A percentile compares a stretch with the other conserved stretches of the same genome.
phyloP scores from a whole-genome alignment of 2,329 filamentous ascomycete genomes.

The Didymella arachidicola region DNA sequence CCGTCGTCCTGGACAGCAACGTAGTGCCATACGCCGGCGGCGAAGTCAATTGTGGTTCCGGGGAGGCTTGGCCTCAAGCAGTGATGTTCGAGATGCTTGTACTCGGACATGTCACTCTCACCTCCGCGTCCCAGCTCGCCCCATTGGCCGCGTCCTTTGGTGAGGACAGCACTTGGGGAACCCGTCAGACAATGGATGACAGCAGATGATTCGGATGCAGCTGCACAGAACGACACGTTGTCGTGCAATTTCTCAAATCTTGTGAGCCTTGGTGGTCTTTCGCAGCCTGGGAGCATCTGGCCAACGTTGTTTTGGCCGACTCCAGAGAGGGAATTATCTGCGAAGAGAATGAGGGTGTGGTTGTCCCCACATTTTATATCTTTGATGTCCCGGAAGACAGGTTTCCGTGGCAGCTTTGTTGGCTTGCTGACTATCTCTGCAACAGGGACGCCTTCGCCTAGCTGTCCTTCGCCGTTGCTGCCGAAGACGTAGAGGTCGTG shows the following conservation, averaged over 20 bases:
- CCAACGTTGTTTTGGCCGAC: conserved; percentile 67
- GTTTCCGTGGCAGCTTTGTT: conserved; percentile 15
- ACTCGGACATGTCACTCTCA: not conserved
- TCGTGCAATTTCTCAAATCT: not conserved
- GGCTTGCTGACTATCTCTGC: conserved; percentile 50
- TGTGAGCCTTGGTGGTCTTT: not conserved
- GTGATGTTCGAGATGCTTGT: not conserved
- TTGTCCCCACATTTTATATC: conserved; percentile 76
- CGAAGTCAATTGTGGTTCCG: conserved; percentile 64
- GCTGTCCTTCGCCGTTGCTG: conserved; percentile 62
- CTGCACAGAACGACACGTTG: conserved; percentile 25
- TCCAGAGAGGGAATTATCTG: conserved; percentile 67
- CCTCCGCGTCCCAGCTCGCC: conserved; percentile 35
- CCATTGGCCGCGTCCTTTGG: conserved; percentile 34
- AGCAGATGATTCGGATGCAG: conserved; percentile 41
- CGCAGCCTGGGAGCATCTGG: conserved; percentile 32
- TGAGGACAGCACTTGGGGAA: conserved; percentile 13
- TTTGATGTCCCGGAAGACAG: conserved; percentile 18
- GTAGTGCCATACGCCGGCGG: conserved; percentile 80
- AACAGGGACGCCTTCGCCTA: conserved; percentile 54
- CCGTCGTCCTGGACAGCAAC: conserved; percentile 78
- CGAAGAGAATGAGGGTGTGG: conserved; percentile 78
- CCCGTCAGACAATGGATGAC: conserved; percentile 14
- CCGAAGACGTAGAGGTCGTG: conserved; percentile 56
- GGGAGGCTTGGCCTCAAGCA: not conserved